Evolutionary conservation across 306 rosid genomes (phyloP).

Genomic region (Clitoria ternatea): DNA sequence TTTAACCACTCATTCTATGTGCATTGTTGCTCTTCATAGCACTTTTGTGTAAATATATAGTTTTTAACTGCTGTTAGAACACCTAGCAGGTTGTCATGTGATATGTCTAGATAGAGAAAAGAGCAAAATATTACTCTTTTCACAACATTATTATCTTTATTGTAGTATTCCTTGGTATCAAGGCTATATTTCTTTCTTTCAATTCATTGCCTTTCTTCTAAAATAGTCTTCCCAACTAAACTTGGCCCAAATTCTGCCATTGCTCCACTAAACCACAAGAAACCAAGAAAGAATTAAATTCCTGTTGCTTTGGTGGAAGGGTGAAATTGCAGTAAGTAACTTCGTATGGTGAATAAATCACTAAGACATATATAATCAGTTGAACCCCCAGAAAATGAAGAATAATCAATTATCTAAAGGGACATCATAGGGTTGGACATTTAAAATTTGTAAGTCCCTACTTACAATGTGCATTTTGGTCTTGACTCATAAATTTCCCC

Average conservation of each 20-base stretch:
- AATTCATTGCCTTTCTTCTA: not conserved
- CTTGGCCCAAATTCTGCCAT: not conserved
- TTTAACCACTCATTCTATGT: not conserved
- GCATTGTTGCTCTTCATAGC: not conserved
- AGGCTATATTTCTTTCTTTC: not conserved
- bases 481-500: conserved; percentile 11
- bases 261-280: not conserved
- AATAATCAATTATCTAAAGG: not conserved
- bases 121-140: not conserved
- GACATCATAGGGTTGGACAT: conserved; percentile 15
- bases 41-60: not conserved
- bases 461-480: conserved; percentile 11
- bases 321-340: not conserved
- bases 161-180: not conserved
- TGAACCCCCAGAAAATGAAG: not conserved
- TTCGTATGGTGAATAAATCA: not conserved
- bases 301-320: not conserved
- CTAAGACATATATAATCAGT: not conserved
- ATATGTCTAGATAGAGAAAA: not conserved
- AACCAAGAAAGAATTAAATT: not conserved
- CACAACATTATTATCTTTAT: not conserved
- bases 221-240: not conserved
- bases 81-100: not conserved
- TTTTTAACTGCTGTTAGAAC: not conserved
- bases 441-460: not conserved